Conservation (phyloP, 352 stramenopile species). For the Globisporangium emineosum region DNA sequence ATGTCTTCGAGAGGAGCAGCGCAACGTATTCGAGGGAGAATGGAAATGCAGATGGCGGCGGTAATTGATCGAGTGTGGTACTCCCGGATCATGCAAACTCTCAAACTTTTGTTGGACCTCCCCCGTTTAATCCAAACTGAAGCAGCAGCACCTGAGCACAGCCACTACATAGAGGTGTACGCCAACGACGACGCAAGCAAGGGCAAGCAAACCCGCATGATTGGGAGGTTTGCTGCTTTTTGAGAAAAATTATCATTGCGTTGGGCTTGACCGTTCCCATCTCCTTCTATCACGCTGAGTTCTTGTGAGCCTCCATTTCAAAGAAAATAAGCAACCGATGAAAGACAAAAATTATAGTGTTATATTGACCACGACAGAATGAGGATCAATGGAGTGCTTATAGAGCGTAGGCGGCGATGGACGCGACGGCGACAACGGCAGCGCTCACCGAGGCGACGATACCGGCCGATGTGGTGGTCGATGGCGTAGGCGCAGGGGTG, state of each 20-base stretch:
- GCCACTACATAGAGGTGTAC: too few species aligned
- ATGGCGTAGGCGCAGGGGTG: background rate
- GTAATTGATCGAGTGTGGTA: background rate
- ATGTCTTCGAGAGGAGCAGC: too few species aligned
- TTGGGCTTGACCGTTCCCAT: too few species aligned
- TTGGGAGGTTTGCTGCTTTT: too few species aligned
- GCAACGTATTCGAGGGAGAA: too few species aligned
- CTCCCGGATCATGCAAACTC: background rate
- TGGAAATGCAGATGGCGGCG: background rate
- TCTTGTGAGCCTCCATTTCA: too few species aligned
- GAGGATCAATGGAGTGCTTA: constrained; percentile 6
- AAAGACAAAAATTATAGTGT: constrained; percentile 7
- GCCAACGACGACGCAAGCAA: too few species aligned
- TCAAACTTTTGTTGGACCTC: background rate
- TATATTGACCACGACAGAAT: constrained; percentile 1
- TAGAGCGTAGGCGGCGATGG: constrained; percentile 6
- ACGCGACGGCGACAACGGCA: constrained; percentile 5
- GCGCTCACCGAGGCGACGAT: constrained; percentile 4
- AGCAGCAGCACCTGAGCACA: background rate
- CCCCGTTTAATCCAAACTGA: background rate
- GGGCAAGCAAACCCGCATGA: too few species aligned
- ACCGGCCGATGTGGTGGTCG: background rate
- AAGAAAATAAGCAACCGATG: background rate
- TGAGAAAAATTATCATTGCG: too few species aligned
- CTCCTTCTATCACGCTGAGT: too few species aligned